Evolutionary conservation across 192 early-diverging fungal genomes (phyloP), one percentile per base, ranked within the genome.

Genomic region (Entomortierella chlamydospora): DNA sequence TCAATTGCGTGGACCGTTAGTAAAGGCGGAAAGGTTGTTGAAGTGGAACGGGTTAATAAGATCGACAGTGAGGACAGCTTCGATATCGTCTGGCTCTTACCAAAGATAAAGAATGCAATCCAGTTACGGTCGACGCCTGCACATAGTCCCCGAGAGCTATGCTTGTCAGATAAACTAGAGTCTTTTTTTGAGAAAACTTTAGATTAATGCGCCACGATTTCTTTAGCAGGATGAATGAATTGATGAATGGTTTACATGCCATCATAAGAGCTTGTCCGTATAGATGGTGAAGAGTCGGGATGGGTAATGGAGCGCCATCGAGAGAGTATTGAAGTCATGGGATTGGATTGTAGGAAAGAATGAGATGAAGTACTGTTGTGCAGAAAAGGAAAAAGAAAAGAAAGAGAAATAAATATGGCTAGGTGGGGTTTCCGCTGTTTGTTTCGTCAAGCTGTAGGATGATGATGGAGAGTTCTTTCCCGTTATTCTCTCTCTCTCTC

Each of bases 31-130:
- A 8, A 17, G n/a, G n/a, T n/a, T n/a, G n/a, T n/a, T n/a, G n/a
- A n/a, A n/a, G n/a, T n/a, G n/a, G n/a, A n/a, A n/a, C n/a, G n/a
- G n/a, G n/a, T n/a, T n/a, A n/a, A n/a, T n/a, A n/a, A n/a, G n/a
- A n/a, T n/a, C n/a, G n/a, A n/a, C n/a, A n/a, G n/a, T n/a, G n/a
- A n/a, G n/a, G n/a, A n/a, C n/a, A n/a, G n/a, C n/a, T n/a, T n/a
- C n/a, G n/a, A n/a, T n/a, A n/a, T n/a, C n/a, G n/a, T n/a, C n/a
- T n/a, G n/a, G n/a, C n/a, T n/a, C 42, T 1, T 74, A 74, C 72
- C 72, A 56, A 74, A 74, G 41, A 66, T 67, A 52, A 74, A 74
- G 43, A 74, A 74, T 13, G 72, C 45, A 4, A 67, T 41, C 72
- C 72, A 74, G 51, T 74, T 58, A 4, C 72, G 72, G 5, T 67